These are phyloP conservation scores for Kluyveromyces dobzhanskii DNA, from an alignment of 805 yeast genomes.

Conservation along the genomic window DNA sequence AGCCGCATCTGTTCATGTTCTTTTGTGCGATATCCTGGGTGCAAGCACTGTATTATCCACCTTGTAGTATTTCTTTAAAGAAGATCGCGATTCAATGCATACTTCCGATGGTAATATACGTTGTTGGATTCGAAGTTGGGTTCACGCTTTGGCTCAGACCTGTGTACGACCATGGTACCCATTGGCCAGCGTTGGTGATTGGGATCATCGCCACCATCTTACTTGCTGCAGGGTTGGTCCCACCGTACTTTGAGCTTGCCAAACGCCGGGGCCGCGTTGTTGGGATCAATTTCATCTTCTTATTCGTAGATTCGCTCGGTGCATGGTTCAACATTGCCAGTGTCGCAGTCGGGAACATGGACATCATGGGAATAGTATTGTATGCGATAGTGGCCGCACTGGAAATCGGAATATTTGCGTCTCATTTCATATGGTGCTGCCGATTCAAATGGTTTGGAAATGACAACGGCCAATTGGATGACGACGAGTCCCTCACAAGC, in stretches of 20 bases:
- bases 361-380: constrained; percentile 69
- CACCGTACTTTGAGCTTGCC: constrained; percentile 80
- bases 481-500: neutral
- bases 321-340: constrained; percentile 71
- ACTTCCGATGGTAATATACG: constrained; percentile 32
- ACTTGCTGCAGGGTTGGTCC: constrained; percentile 70
- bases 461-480: constrained; percentile 1
- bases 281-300: constrained; percentile 79
- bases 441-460: constrained; percentile 30
- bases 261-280: constrained; percentile 78
- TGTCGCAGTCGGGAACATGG: constrained; percentile 53
- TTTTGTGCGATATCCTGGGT: constrained; percentile 60
- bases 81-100: constrained; percentile 31
- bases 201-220: constrained; percentile 75
- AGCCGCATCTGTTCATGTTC: constrained; percentile 75
- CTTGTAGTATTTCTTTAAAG: constrained; percentile 34
- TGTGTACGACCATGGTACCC: constrained; percentile 38
- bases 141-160: constrained; percentile 64
- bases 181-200: constrained; percentile 74
- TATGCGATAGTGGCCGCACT: constrained; percentile 65
- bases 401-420: constrained; percentile 67
- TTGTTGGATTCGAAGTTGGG: constrained; percentile 60
- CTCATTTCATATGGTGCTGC: constrained; percentile 65
- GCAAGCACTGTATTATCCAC: constrained; percentile 71
- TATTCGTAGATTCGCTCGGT: constrained; percentile 69